phyloP scores from a whole-genome alignment of 192 early-diverging fungal species.

The Mortierella hygrophila region DNA sequence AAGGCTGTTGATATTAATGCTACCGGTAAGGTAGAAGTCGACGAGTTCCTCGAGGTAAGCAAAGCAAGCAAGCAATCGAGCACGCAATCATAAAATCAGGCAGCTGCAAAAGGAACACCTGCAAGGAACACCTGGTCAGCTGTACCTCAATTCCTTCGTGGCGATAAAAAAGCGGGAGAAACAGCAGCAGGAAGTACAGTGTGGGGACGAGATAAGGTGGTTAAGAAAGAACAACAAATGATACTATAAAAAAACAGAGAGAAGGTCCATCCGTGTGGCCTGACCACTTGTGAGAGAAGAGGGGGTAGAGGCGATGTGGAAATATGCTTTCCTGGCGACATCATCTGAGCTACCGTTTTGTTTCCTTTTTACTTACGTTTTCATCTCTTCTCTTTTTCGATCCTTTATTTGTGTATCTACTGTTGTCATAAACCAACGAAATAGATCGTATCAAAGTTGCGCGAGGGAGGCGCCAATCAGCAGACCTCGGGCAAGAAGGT shows the following conservation, averaged over 20 bases:
- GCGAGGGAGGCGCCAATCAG: slow-evolving; percentile 61
- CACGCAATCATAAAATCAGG: background rate
- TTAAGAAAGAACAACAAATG: background rate
- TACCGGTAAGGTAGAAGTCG: slow-evolving; percentile 78
- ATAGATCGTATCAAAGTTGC: slow-evolving; percentile 66
- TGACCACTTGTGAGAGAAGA: background rate
- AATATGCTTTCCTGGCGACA: background rate
- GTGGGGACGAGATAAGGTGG: background rate
- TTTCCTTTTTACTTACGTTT: slow-evolving; percentile 1
- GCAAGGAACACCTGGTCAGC: background rate
- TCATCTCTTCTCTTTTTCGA: background rate
- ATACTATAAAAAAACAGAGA: background rate
- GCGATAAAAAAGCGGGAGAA: background rate
- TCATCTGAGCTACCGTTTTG: slow-evolving; percentile 4
- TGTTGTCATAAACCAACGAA: background rate
- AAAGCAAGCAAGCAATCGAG: background rate
- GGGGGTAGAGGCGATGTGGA: background rate
- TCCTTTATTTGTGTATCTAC: background rate
- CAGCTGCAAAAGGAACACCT: background rate
- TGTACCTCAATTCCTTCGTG: background rate
- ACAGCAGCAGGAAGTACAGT: background rate
- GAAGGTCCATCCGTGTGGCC: slow-evolving; percentile 3
- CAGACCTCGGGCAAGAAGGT: slow-evolving; percentile 78
- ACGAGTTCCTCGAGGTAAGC: slow-evolving; percentile 84
- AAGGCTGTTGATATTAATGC: slow-evolving; percentile 77